A percentile compares a stretch with the other conserved stretches of the same genome.
Evolutionary conservation across 2,329 filamentous ascomycete genomes (phyloP).

Genomic region (Colletotrichum tofieldiae): DNA sequence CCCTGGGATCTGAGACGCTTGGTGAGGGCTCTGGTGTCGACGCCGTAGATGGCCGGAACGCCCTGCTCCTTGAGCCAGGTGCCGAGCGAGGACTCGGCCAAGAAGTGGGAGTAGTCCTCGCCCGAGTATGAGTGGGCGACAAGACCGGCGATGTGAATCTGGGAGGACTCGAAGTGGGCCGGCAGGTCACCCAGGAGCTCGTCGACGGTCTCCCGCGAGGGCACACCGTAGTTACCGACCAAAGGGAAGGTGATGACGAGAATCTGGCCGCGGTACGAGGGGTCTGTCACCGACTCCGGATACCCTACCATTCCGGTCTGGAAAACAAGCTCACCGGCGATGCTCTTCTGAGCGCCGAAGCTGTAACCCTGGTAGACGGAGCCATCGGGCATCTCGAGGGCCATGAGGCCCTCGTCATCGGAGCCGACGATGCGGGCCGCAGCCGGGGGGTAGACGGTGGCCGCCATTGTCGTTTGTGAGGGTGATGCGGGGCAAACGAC

Average conservation of each 20-base stretch:
- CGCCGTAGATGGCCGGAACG: slow-evolving; percentile 93
- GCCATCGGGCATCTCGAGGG: slow-evolving; percentile 94
- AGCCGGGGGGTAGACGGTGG: slow-evolving; percentile 66
- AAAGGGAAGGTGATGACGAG: slow-evolving; percentile 96
- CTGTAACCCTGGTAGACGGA: slow-evolving; percentile 93
- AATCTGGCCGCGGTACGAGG: slow-evolving; percentile 92
- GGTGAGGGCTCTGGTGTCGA: slow-evolving; percentile 94
- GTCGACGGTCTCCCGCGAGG: slow-evolving; percentile 87
- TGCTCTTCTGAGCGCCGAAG: slow-evolving; percentile 95
- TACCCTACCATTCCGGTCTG: slow-evolving; percentile 99
- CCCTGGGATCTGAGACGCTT: slow-evolving; percentile 95
- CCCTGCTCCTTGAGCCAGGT: slow-evolving; percentile 97
- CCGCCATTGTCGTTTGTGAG: slow-evolving; percentile 50
- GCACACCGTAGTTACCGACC: slow-evolving; percentile 97
- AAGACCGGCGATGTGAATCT: slow-evolving; percentile 95
- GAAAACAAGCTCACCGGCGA: slow-evolving; percentile 97
- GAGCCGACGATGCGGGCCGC: slow-evolving; percentile 70
- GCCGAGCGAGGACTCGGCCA: slow-evolving; percentile 91
- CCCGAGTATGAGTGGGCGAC: slow-evolving; percentile 93
- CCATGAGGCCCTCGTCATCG: slow-evolving; percentile 76
- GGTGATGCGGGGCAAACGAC: slow-evolving; percentile 37
- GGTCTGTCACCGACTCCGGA: slow-evolving; percentile 91
- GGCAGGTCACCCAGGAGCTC: slow-evolving; percentile 88
- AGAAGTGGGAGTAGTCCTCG: slow-evolving; percentile 95
- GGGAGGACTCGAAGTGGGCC: slow-evolving; percentile 90